Evolutionary conservation across 1,284 basidiomycete genomes (phyloP), one percentile per base, ranked within the genome.

Genomic region (Melanopsichium pennsylvanicum): DNA sequence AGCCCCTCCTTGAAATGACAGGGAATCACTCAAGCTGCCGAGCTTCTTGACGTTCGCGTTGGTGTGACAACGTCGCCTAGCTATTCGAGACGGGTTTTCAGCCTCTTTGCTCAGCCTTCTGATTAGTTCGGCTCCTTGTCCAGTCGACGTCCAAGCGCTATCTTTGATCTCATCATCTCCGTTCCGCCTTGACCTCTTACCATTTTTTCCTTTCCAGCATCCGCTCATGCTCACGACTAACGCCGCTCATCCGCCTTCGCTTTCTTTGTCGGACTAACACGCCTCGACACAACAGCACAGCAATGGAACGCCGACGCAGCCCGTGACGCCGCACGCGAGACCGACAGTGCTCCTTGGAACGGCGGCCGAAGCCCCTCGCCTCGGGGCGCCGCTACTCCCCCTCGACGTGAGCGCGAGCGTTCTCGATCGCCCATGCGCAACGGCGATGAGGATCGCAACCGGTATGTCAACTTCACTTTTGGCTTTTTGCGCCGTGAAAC

Each of bases 221-320:
- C 31, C 29, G 7, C 56, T 34, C 16, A 29, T 44, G 37, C 50
- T 51, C 34, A 34, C 23, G 38, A 52, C 60, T 57, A 43, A 57
- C 60, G 23, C 32, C n/a, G n/a, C 40, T 13, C 54, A 35, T 35
- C 47, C 52, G 60, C 52, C 25, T n/a, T n/a, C 44, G 42, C 40
- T 38, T 37, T 44, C 52, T 51, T 37, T 62, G 48, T 29, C 13
- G 27, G n/a, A n/a, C n/a, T n/a, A n/a, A n/a, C n/a, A 47, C 54
- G 55, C 48, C 44, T 40, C 58, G 43, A 55, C 42, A 29, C 51
- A 66, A 48, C 62, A 66, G 62, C 62, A 22, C 62, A 66, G 62
- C 62, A 55, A 56, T 67, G 66, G 66, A 70, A 72, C 43, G 72
- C 60, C 60, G 66, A 71, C 50, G 61, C 70, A 32, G 72, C 64